Evolutionary conservation across 805 yeast species (phyloP).

Genomic region (Sugiyamaella floridensis): DNA sequence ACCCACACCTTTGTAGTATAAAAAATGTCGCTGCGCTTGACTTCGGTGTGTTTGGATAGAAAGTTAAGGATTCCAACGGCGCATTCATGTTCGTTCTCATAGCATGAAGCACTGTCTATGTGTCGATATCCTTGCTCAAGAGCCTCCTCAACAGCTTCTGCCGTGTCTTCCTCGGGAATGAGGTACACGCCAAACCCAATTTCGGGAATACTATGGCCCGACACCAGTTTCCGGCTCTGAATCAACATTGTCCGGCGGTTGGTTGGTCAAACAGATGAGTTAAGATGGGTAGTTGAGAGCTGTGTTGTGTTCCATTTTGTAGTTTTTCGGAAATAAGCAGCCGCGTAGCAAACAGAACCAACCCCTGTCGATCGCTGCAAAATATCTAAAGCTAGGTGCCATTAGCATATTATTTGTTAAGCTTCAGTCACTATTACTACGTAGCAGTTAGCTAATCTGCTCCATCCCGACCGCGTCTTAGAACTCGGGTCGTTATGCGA

Average conservation of each 20-base stretch:
- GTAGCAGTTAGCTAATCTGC: not conserved
- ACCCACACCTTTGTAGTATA: conserved; percentile 74
- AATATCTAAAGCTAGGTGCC: too few relatives aligned
- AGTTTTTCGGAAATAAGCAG: not conserved
- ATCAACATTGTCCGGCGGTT: not conserved
- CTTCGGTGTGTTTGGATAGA: conserved; percentile 37
- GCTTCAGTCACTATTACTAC: too few relatives aligned
- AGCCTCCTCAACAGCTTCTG: conserved; percentile 47
- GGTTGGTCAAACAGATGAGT: not conserved
- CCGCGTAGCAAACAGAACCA: too few relatives aligned
- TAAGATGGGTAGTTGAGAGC: too few relatives aligned
- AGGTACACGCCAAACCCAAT: conserved; percentile 41
- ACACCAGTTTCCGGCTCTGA: conserved; percentile 33
- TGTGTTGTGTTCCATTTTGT: not conserved
- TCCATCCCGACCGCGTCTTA: not conserved
- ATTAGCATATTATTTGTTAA: too few relatives aligned
- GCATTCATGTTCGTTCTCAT: conserved; percentile 56
- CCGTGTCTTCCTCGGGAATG: conserved; percentile 34
- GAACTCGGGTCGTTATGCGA: not conserved
- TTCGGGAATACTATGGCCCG: conserved; percentile 56
- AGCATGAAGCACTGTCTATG: conserved; percentile 64
- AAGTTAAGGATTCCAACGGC: conserved; percentile 52
- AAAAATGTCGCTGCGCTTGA: conserved; percentile 45
- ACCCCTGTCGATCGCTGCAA: too few relatives aligned
- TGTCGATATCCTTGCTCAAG: conserved; percentile 64